Conservation (phyloP, 192 early-diverging fungal species). For the Bifiguratus adelaidae region DNA sequence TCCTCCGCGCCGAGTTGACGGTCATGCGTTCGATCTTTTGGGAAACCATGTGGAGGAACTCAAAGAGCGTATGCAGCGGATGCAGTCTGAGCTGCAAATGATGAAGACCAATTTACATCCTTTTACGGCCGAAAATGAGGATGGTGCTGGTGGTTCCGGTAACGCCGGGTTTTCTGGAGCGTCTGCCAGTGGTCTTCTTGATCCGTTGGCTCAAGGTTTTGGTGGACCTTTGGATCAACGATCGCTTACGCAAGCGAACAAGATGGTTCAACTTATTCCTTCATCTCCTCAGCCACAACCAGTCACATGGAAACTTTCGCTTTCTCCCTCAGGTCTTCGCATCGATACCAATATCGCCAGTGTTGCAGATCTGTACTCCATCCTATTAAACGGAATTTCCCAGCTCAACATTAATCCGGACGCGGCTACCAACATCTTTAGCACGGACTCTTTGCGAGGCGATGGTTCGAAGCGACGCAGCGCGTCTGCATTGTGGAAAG, state of each 20-base stretch:
- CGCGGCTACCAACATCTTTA: conserved; percentile 20
- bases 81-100: conserved; percentile 22
- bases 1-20: conserved; percentile 23
- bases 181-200: background rate
- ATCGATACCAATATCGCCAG: conserved; percentile 31
- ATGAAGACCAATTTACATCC: conserved; percentile 29
- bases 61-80: conserved; percentile 30
- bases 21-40: conserved; percentile 25
- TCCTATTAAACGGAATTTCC: conserved; percentile 25
- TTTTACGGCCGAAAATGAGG: conserved; percentile 7
- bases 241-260: background rate
- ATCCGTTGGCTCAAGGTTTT: background rate
- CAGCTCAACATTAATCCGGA: conserved; percentile 27
- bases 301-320: conserved; percentile 21
- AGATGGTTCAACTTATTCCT: conserved; percentile 1
- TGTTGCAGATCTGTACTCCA: conserved; percentile 25
- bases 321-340: conserved; percentile 24
- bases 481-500: background rate
- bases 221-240: background rate
- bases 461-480: conserved; percentile 2
- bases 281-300: conserved; percentile 2
- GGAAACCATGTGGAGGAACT: conserved; percentile 29
- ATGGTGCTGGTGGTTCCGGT: background rate
- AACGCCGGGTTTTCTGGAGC: background rate
- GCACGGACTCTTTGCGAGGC: conserved; percentile 17